Evolutionary conservation across 352 stramenopile species (phyloP).

Genomic region (Phytophthora fragariae): DNA sequence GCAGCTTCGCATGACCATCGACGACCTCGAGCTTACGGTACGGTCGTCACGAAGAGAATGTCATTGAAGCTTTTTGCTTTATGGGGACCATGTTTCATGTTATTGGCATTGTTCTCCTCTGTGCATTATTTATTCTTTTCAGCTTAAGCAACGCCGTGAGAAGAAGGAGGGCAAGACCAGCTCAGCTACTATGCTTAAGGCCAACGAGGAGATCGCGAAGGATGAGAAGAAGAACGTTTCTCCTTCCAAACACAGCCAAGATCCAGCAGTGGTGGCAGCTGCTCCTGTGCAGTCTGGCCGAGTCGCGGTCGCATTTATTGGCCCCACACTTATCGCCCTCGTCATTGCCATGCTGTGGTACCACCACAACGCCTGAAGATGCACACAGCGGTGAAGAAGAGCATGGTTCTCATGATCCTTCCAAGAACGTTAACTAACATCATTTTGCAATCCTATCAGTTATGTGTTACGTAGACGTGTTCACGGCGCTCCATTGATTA

Average conservation of each 20-base stretch:
- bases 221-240: not conserved
- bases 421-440: slow-evolving; percentile 10
- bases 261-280: not conserved
- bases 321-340: slow-evolving; percentile 57
- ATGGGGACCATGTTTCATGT: too few relatives aligned
- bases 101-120: not conserved
- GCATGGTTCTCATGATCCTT: not conserved
- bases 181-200: not conserved
- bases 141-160: slow-evolving; percentile 59
- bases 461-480: slow-evolving; percentile 16
- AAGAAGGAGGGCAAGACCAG: slow-evolving; percentile 40
- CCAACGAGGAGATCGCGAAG: slow-evolving; percentile 1
- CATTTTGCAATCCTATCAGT: slow-evolving; percentile 30
- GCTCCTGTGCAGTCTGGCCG: slow-evolving; percentile 32
- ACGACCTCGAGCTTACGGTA: slow-evolving; percentile 86
- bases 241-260: slow-evolving; percentile 6
- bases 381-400: not conserved
- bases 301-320: slow-evolving; percentile 52
- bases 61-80: too few relatives aligned
- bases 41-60: not conserved
- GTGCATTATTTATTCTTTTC: not conserved
- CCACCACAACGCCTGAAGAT: slow-evolving; percentile 35
- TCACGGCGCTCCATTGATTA: slow-evolving; percentile 16
- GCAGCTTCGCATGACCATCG: slow-evolving; percentile 79
- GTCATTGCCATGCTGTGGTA: slow-evolving; percentile 60